A percentile compares a stretch with the other conserved stretches of the same genome.
These are phyloP conservation scores for Scheffersomyces ergatensis DNA, from an alignment of 805 yeast species.

Conservation along the genomic window DNA sequence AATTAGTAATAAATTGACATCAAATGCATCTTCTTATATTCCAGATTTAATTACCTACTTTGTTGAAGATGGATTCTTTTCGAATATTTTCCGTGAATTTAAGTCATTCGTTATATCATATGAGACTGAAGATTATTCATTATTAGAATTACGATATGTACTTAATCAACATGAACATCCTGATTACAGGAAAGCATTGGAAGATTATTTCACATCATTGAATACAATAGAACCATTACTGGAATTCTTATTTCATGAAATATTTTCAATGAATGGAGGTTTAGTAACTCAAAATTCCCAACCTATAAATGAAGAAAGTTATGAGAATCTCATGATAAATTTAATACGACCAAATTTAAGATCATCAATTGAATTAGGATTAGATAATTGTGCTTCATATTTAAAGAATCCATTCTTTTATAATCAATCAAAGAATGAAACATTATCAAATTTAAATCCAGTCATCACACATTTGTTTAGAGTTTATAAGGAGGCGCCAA, in stretches of 20 bases:
- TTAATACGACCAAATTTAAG: conserved; percentile 36
- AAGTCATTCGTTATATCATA: not conserved
- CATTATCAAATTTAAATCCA: not conserved
- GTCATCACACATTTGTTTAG: conserved; percentile 50
- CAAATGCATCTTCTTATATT: not conserved
- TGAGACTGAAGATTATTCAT: not conserved
- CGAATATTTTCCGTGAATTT: not conserved
- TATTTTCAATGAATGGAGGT: conserved; percentile 29
- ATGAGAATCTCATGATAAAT: conserved; percentile 35
- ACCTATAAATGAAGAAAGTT: conserved; percentile 31
- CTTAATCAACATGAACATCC: not conserved
- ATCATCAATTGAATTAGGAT: conserved; percentile 24
- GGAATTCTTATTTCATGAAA: conserved; percentile 28
- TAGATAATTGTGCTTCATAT: conserved; percentile 28
- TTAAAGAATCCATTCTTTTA: conserved; percentile 14
- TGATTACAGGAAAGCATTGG: not conserved
- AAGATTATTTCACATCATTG: not conserved
- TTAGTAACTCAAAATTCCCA: not conserved
- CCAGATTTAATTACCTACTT: not conserved
- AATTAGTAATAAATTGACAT: conserved; percentile 21
- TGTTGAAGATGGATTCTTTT: not conserved
- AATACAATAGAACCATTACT: conserved; percentile 11
- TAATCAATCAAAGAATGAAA: not conserved
- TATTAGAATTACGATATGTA: not conserved
- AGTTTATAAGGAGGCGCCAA: conserved; percentile 76